Conservation (phyloP, 2,329 filamentous ascomycete species). For the Thielaviopsis ethacetica region DNA sequence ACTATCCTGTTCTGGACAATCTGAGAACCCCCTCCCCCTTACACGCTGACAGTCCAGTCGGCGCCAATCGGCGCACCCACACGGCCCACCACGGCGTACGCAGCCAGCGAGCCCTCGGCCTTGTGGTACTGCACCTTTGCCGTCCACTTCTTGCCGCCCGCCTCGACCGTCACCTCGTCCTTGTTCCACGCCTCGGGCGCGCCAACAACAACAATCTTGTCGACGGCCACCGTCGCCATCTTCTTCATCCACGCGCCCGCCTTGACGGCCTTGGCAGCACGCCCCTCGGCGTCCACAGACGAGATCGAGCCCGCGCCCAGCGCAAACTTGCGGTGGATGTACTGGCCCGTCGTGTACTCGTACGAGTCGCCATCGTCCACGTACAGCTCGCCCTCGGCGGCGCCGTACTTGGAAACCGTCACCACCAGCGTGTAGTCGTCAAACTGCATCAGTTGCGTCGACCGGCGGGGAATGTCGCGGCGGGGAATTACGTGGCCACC, state of each 20-base stretch:
- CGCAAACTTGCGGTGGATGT: constrained; percentile 68
- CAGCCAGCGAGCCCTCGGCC: constrained; percentile 28
- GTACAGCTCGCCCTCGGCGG: constrained; percentile 71
- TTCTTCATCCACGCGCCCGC: constrained; percentile 59
- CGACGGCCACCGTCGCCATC: constrained; percentile 63
- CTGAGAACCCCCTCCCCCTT: background rate
- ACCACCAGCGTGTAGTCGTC: constrained; percentile 91
- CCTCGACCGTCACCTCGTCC: constrained; percentile 41
- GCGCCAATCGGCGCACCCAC: constrained; percentile 35
- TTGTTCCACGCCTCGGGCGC: constrained; percentile 55
- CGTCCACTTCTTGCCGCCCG: constrained; percentile 35
- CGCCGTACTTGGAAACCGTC: constrained; percentile 22
- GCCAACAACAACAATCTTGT: constrained; percentile 72
- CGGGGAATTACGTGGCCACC: constrained; percentile 85
- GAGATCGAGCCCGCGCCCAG: constrained; percentile 45
- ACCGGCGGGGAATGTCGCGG: constrained; percentile 73
- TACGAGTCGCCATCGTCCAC: constrained; percentile 89
- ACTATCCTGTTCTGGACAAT: background rate
- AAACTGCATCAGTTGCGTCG: constrained; percentile 75
- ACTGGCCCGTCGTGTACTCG: constrained; percentile 71
- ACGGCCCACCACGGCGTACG: constrained; percentile 36
- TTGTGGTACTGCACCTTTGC: constrained; percentile 44
- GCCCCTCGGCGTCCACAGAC: constrained; percentile 49
- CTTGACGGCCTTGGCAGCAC: constrained; percentile 34
- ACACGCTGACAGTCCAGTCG: constrained; percentile 33